These are phyloP conservation scores for Collybia nuda DNA, from an alignment of 768 basidiomycete genomes.

Conservation along the genomic window DNA sequence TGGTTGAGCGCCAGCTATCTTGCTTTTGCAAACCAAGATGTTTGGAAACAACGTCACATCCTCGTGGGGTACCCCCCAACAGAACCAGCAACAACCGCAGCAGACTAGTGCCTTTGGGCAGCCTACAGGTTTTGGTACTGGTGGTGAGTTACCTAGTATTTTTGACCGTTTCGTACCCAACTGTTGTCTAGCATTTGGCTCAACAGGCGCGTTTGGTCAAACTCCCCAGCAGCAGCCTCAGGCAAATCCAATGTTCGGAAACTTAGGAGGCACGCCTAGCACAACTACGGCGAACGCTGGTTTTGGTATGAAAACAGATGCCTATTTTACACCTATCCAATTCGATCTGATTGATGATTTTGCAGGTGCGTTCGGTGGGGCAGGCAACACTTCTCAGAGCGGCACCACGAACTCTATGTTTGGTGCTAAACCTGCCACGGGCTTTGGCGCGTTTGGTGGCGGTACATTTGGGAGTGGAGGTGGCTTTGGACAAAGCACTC, in stretches of 20 bases:
- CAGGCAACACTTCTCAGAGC: conserved; percentile 32
- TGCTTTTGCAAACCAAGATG: conserved; percentile 41
- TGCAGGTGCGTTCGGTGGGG: conserved; percentile 45
- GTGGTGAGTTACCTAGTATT: conserved; percentile 36
- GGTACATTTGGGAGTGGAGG: conserved; percentile 50
- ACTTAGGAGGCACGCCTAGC: conserved; percentile 37
- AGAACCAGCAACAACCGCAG: conserved; percentile 60
- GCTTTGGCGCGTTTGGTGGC: conserved; percentile 74
- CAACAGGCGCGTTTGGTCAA: conserved; percentile 61
- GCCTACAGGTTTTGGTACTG: conserved; percentile 60
- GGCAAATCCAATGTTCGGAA: conserved; percentile 83
- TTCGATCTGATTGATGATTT: conserved; percentile 12
- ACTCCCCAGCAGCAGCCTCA: conserved; percentile 55
- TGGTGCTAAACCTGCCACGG: conserved; percentile 68
- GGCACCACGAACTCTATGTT: conserved; percentile 49
- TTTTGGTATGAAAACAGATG: conserved; percentile 34
- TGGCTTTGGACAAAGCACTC: conserved; percentile 43
- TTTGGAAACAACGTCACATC: conserved; percentile 60
- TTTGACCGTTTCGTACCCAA: conserved; percentile 18
- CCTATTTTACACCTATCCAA: conserved; percentile 16
- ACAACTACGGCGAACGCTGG: conserved; percentile 30
- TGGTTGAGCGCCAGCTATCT: conserved; percentile 9
- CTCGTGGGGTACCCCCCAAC: conserved; percentile 68
- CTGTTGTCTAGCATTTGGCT: conserved; percentile 48
- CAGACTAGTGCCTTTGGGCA: conserved; percentile 69